Conservation (phyloP, 2,329 filamentous ascomycete species). For the Pseudogymnoascus sp. region DNA sequence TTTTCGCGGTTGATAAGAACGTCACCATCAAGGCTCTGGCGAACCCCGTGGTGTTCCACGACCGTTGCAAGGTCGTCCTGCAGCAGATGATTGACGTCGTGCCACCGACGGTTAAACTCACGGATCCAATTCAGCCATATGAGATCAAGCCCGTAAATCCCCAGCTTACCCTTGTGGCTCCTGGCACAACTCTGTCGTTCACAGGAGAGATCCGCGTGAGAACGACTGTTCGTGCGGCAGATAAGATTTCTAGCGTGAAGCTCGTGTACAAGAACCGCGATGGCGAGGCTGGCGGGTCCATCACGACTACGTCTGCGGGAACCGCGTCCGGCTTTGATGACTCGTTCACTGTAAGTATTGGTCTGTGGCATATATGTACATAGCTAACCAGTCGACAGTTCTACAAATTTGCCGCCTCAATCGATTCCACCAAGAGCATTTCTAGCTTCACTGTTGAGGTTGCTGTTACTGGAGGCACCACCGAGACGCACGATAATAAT, state of each 20-base stretch:
- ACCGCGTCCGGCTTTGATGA: slow-evolving; percentile 52
- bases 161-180: slow-evolving; percentile 46
- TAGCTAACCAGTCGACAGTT: slow-evolving; percentile 21
- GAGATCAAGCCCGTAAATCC: slow-evolving; percentile 52
- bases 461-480: slow-evolving; percentile 41
- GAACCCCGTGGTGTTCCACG: slow-evolving; percentile 38
- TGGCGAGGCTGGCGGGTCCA: slow-evolving; percentile 41
- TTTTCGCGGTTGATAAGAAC: slow-evolving; percentile 51
- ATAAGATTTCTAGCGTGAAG: slow-evolving; percentile 40
- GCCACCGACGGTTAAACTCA: slow-evolving; percentile 43
- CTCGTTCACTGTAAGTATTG: slow-evolving; percentile 46
- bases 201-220: slow-evolving; percentile 51
- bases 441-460: slow-evolving; percentile 52
- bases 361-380: slow-evolving; percentile 31
- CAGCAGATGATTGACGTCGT: slow-evolving; percentile 58
- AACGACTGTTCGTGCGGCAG: slow-evolving; percentile 40
- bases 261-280: slow-evolving; percentile 50
- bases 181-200: slow-evolving; percentile 42
- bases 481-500: slow-evolving; percentile 47
- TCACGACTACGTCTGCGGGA: slow-evolving; percentile 40
- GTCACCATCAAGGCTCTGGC: slow-evolving; percentile 44
- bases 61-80: slow-evolving; percentile 43
- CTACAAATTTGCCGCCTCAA: slow-evolving; percentile 30
- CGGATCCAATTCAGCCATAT: slow-evolving; percentile 48
- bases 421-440: slow-evolving; percentile 53